A percentile compares a stretch with the other conserved stretches of the same genome.
These are phyloP conservation scores for Apocynum venetum DNA, from an alignment of 257 asterid genomes.

Conservation along the genomic window DNA sequence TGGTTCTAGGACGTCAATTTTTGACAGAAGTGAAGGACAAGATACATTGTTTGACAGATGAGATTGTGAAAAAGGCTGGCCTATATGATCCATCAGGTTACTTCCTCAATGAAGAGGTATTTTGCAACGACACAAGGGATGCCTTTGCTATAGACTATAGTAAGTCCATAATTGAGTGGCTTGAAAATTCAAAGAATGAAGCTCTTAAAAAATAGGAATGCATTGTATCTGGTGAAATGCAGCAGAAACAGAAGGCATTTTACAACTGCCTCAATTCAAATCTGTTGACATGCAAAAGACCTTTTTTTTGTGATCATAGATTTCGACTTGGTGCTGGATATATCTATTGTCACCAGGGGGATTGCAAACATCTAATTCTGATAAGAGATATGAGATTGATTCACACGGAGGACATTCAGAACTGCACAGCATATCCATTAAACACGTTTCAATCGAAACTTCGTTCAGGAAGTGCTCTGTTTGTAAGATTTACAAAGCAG, in stretches of 20 bases:
- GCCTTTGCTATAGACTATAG: constrained; percentile 63
- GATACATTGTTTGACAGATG: constrained; percentile 77
- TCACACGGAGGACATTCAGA: constrained; percentile 79
- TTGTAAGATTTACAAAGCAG: constrained; percentile 78
- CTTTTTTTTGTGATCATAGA: constrained; percentile 63
- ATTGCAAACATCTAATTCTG: constrained; percentile 72
- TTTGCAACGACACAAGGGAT: constrained; percentile 72
- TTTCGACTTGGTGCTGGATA: constrained; percentile 89
- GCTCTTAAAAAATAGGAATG: constrained; percentile 84
- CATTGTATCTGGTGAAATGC: constrained; percentile 62
- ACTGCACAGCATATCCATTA: constrained; percentile 70
- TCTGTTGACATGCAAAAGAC: constrained; percentile 56
- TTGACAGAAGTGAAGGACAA: constrained; percentile 79
- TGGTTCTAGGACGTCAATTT: constrained; percentile 77
- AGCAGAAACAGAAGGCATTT: constrained; percentile 61
- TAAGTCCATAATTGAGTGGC: constrained; percentile 76
- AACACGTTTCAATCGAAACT: constrained; percentile 43
- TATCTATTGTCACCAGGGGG: constrained; percentile 92
- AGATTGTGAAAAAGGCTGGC: constrained; percentile 66
- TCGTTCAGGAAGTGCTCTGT: constrained; percentile 65
- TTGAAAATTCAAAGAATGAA: constrained; percentile 54
- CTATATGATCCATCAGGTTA: constrained; percentile 74
- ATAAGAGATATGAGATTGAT: constrained; percentile 79
- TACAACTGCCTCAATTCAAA: constrained; percentile 54
- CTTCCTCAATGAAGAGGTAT: constrained; percentile 80